Base-by-base conservation (phyloP, 441 rosid species). In the Pelargonium australe region DNA sequence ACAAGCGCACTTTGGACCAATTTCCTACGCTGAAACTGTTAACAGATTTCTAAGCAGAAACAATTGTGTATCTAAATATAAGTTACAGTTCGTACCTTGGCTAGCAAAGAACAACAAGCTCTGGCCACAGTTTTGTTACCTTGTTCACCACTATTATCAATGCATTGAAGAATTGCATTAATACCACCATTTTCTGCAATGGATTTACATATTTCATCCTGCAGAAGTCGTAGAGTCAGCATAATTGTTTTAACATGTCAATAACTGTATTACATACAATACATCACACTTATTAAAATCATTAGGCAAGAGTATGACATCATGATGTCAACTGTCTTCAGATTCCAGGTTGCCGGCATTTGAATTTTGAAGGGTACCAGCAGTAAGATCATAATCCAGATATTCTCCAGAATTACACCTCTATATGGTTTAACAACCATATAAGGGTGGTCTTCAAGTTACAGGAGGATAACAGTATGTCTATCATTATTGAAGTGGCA, bases 161-260 rank as follows among this genome's bases (percentile, higher is more conserved):
- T 86, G 62, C 94, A 86, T 67, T 47, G 77, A 68, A 94, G 91
- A 76, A 88, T 83, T 23, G 78, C 85, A 75, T 89, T 90, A 53
- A 94, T 86, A 69, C 97, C 97, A 41, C 97, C 97, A 77, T 68
- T 81, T 74, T 91, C 96, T 28, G 97, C 96, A 62, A 94, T 88
- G 68, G 86, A 86, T 80, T 84, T 90, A 74, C 97, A 91, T 75
- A 94, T 94, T 77, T 89, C 96, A 75, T 94, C 97, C 99, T 94
- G 87, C 68, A 69, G 44, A 44, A 63, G 37, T 31, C 37, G 5
- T 31, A 58, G 13, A 2, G 62, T 75, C 23, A 67, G 70, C 20
- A 43, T 5, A 28, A 49, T 13, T 14, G 19, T 51, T 51, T 17
- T n/a, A 2, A 7, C 7, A 4, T 3, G 16, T 13, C 58, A n/a